Evolutionary conservation across 306 rosid species (phyloP), one percentile per base, ranked within the genome.

Genomic region (Ceratonia siliqua): DNA sequence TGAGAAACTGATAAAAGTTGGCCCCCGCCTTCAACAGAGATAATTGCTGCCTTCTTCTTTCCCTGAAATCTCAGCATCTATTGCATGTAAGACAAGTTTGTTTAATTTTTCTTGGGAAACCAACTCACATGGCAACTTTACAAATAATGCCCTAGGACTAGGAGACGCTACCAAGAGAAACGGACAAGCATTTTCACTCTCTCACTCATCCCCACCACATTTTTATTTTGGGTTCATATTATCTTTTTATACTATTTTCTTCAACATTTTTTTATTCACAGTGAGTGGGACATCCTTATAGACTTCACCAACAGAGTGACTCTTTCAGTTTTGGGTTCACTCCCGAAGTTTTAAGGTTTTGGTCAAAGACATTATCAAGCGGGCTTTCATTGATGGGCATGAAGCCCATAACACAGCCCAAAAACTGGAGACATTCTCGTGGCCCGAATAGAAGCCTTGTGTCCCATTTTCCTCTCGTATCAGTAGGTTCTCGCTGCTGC

Each of bases 331-430:
- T n/a, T n/a, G n/a, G n/a, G n/a, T n/a, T n/a, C n/a, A n/a, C n/a
- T n/a, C n/a, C n/a, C n/a, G n/a, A n/a, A n/a, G n/a, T n/a, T n/a
- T n/a, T n/a, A n/a, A n/a, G n/a, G n/a, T n/a, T n/a, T n/a, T n/a
- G n/a, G n/a, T n/a, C n/a, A n/a, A n/a, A n/a, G n/a, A n/a, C n/a
- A n/a, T n/a, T n/a, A n/a, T n/a, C n/a, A n/a, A n/a, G n/a, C n/a
- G 52, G 15, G 52, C 28, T 20, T 50, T 10, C 10, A 50, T 8
- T 52, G 35, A 7, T 0, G 67, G 27, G 12, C 42, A 8, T 1
- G 2, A 59, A 30, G 80, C 80, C 84, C 76, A 64, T 45, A 62
- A 62, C 15, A 70, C 27, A 53, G 79, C 82, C 83, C 21, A 54
- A 68, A 74, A 50, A 72, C 70, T 69, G 49, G 14, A 75, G 28